Base-by-base conservation (phyloP, 805 yeast genomes). In the Ogataea pignaliae region DNA sequence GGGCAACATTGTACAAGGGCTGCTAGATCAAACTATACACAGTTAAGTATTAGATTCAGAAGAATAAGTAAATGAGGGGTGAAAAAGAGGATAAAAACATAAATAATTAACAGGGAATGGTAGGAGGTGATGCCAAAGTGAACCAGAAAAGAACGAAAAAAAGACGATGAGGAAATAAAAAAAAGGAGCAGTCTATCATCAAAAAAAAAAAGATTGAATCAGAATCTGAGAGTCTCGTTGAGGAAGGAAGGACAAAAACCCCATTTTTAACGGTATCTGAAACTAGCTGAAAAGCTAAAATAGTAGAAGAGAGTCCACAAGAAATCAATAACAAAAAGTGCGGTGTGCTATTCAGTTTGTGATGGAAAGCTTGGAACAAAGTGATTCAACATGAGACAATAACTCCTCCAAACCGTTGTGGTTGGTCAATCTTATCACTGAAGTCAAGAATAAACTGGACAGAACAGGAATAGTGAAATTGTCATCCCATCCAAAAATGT, bases 381-480 rank as follows among this genome's bases (percentile, higher is more conserved):
- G 26, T 5, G 26, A 21, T 21, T 21, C 7, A 5, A 21, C 7
- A 7, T 5, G 7, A 21, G 26, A 21, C 26, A 21, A 5, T 7
- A 21, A 21, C 26, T 21, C 26, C 7, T 21, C 26, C 26, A 21
- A 21, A 21, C 26, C 26, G 26, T 21, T 21, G 26, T 36, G 46
- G 18, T 37, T 17, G 1, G 61, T 42, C 10, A 53, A 18, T 37
- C 51, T 54, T n/a, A 61, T 40, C 15, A 56, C 54, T 9, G 41
- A 50, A 42, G 54, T 50, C 50, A 89, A 69, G 53, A 85, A 79
- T 4, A 74, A 58, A 7, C 95, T 83, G 16, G 96, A 83, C 36
- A 91, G 65, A 1, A 88, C 88, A 7, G 99, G 99, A 47, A 93
- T 91, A 38, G 98, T 90, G 56, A 93, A 78, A 64, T 93, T 93